Percentiles rank a stretch among this genome's conserved stretches.
phyloP scores from a whole-genome alignment of 257 asterid genomes.

The Fraxinus excelsior region DNA sequence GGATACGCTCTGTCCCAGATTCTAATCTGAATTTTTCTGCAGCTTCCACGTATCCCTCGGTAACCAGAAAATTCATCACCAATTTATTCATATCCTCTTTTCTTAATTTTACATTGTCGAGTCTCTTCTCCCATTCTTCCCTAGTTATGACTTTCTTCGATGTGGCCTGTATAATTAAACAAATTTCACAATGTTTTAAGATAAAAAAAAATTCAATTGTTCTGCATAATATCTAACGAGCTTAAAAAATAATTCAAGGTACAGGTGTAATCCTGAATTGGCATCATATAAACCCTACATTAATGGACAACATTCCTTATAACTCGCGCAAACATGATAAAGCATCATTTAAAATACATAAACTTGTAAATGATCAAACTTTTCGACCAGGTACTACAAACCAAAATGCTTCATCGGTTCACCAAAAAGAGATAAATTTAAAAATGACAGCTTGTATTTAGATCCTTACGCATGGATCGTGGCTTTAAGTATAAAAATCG shows the following conservation, averaged over 20 bases:
- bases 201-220: background rate
- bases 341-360: background rate
- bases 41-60: constrained; percentile 83
- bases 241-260: background rate
- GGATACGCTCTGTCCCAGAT: constrained; percentile 93
- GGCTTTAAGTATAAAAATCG: background rate
- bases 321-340: background rate
- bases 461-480: background rate
- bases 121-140: constrained; percentile 81
- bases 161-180: constrained; percentile 48
- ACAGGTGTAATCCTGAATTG: constrained; percentile 2
- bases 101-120: constrained; percentile 53
- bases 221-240: no score
- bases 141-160: constrained; percentile 67
- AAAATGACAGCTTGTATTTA: background rate
- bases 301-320: no score
- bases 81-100: constrained; percentile 79
- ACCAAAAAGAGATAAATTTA: background rate
- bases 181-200: no score
- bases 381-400: background rate
- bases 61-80: constrained; percentile 84
- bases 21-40: constrained; percentile 75
- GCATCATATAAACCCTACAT: background rate
- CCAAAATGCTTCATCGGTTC: background rate
- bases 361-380: background rate